Conservation (phyloP, 768 basidiomycete genomes). For the Mycena haematopus region DNA sequence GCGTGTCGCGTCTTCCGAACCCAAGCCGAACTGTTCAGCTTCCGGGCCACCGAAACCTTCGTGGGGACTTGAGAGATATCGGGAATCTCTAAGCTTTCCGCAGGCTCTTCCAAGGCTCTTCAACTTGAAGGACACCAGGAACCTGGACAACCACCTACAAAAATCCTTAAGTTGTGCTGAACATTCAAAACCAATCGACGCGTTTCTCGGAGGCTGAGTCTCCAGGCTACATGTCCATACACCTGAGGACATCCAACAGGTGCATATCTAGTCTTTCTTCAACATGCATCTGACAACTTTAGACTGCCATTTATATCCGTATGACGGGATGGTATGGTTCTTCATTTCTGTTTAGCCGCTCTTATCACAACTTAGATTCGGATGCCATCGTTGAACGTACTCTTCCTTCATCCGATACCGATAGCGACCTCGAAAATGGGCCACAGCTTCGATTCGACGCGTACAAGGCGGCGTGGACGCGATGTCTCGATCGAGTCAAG, state of each 20-base stretch:
- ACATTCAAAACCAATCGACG: not conserved
- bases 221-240: not conserved
- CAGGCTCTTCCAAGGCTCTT: too few relatives aligned
- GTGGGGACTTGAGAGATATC: too few relatives aligned
- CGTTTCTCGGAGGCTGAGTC: too few relatives aligned
- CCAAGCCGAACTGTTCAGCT: too few relatives aligned
- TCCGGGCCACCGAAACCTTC: too few relatives aligned
- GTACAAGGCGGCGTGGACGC: slow-evolving; percentile 64
- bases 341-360: not conserved
- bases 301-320: slow-evolving; percentile 20
- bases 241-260: slow-evolving; percentile 20
- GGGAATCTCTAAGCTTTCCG: too few relatives aligned
- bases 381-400: not conserved
- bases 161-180: not conserved
- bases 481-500: slow-evolving; percentile 62
- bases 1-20: too few relatives aligned
- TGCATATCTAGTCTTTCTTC: not conserved
- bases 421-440: slow-evolving; percentile 45
- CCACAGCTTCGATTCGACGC: slow-evolving; percentile 54
- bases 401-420: not conserved
- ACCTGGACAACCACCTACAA: too few relatives aligned
- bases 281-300: not conserved
- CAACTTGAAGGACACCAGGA: too few relatives aligned
- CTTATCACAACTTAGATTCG: not conserved
- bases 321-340: slow-evolving; percentile 6